These are phyloP conservation scores for Cladosporium sp. DNA, from an alignment of 2,329 filamentous ascomycete species.

Conservation along the genomic window DNA sequence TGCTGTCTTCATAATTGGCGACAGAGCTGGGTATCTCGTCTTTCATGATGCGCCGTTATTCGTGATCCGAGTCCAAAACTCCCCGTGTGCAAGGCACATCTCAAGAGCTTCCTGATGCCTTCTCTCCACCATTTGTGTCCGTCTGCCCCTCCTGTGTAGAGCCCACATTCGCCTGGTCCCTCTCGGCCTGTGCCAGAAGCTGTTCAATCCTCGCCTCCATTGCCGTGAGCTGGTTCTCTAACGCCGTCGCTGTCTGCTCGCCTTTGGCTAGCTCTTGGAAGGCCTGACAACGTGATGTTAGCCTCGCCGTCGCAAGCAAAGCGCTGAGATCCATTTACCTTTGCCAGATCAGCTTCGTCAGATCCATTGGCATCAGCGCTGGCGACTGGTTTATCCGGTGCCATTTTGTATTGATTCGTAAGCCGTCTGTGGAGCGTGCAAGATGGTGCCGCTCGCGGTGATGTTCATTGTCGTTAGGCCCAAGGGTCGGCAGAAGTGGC, in stretches of 20 bases:
- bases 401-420: conserved; percentile 2
- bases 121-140: background rate
- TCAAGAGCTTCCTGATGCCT: background rate
- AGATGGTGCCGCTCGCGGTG: background rate
- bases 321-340: conserved; percentile 7
- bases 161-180: conserved; percentile 22
- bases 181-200: conserved; percentile 45
- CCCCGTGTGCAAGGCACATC: background rate
- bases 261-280: conserved; percentile 50
- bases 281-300: conserved; percentile 37
- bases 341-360: conserved; percentile 14
- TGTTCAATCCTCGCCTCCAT: conserved; percentile 54
- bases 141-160: background rate
- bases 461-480: conserved; percentile 2
- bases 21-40: background rate
- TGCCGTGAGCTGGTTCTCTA: conserved; percentile 51
- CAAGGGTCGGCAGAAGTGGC: conserved; percentile 1
- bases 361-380: conserved; percentile 4
- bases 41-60: conserved; percentile 1
- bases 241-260: conserved; percentile 50
- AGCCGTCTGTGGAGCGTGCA: background rate
- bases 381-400: conserved; percentile 10
- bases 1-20: background rate
- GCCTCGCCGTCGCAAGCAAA: no score
- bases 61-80: background rate